These are phyloP conservation scores for Globisporangium nagaii DNA, from an alignment of 352 stramenopile genomes.

Conservation along the genomic window DNA sequence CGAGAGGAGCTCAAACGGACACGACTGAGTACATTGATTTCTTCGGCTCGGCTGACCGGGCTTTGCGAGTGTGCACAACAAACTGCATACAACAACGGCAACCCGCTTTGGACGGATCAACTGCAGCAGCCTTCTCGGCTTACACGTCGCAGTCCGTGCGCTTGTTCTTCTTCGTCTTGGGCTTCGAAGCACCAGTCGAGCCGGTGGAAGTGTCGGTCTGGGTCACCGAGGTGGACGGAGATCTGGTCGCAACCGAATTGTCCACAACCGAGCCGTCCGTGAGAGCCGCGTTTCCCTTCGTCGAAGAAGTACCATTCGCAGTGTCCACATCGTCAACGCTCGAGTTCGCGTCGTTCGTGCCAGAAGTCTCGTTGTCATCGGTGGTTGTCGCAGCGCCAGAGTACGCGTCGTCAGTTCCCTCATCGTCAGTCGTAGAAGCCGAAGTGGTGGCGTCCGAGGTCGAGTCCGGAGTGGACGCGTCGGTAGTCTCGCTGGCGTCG, in stretches of 20 bases:
- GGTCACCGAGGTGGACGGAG: not conserved
- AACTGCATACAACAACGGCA: not conserved
- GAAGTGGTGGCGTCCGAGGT: not conserved
- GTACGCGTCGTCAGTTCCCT: not conserved
- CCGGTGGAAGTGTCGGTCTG: too few species aligned
- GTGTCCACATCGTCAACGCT: too few species aligned
- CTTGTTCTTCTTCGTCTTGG: not conserved
- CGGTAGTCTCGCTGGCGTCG: not conserved
- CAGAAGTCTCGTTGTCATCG: not conserved
- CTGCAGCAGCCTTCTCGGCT: not conserved
- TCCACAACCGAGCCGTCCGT: not conserved
- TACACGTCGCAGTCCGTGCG: conserved; percentile 13
- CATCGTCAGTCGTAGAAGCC: not conserved
- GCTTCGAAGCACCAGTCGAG: not conserved
- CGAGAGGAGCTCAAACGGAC: too few species aligned
- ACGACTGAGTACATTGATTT: not conserved
- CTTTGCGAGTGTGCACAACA: not conserved
- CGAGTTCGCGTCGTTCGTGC: not conserved
- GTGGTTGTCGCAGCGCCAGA: not conserved
- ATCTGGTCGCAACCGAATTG: not conserved
- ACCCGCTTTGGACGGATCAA: too few species aligned
- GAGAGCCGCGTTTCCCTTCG: too few species aligned
- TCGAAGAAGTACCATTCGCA: not conserved
- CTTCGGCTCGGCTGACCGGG: too few species aligned
- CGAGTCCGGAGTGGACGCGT: not conserved